Evolutionary conservation across 2,329 filamentous ascomycete species (phyloP).

Genomic region (Alternaria conjuncta): DNA sequence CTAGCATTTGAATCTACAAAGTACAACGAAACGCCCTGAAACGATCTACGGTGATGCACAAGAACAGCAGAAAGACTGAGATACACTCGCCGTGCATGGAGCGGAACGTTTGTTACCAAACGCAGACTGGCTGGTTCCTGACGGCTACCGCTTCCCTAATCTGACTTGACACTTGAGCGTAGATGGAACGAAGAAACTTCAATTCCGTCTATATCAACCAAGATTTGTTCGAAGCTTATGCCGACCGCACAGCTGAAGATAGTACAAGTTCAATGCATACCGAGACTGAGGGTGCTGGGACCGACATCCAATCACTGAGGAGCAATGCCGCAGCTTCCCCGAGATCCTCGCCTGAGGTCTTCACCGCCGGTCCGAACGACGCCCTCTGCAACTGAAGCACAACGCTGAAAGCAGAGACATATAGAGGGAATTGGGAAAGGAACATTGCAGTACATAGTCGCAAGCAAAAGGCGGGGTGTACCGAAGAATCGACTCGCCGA

Average conservation of each 20-base stretch:
- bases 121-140: not conserved
- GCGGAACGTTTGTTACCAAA: not conserved
- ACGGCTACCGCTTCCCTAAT: not conserved
- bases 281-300: not conserved
- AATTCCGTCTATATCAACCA: not conserved
- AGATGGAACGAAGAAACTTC: not conserved
- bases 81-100: not conserved
- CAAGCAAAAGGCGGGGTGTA: not conserved
- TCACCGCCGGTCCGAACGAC: conserved; percentile 1
- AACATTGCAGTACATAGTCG: no score
- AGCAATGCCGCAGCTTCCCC: conserved; percentile 36
- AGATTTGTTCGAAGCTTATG: not conserved
- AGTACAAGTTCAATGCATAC: not conserved
- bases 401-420: not conserved
- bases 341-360: conserved; percentile 15
- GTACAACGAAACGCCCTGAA: not conserved
- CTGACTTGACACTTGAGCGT: not conserved
- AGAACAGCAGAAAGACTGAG: not conserved
- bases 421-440: not conserved
- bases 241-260: not conserved
- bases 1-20: not conserved
- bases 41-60: not conserved
- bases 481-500: not conserved
- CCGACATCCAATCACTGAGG: conserved; percentile 26
- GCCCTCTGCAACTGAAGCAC: not conserved